Base-by-base conservation (phyloP, 257 asterid genomes). In the Nyctanthes arbortristis region DNA sequence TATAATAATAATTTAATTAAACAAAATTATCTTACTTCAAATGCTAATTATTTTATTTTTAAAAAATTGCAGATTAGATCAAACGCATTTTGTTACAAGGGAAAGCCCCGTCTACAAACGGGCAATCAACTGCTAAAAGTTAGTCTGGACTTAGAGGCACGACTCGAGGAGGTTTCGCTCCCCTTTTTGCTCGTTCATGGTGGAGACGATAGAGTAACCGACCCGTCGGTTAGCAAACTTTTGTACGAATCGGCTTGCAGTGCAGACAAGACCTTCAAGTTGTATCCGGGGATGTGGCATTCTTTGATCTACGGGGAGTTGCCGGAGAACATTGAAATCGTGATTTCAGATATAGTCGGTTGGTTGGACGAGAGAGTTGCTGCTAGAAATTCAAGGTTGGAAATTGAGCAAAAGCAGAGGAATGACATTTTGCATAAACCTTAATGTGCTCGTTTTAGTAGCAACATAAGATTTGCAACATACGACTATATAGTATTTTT, bases 261-360 rank as follows among this genome's bases (percentile, higher is more conserved):
- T 10, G 18, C 71, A 6, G 99, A 94, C 85, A 94, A 94, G 95
- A 86, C 95, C 0, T 54, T 94, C 73, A 91, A 91, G 74, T 20
- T 94, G 85, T 94, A 94, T 3, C 92, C 93, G 0, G 97, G 95
- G 9, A 91, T 94, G 99, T 94, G 99, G 99, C 99, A 94, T 57
- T 77, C 96, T 10, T 73, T 94, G 60, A 72, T 89, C 69, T 89
- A 89, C 33, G 99, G 99, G 0, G 99, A 94, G 78, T 67, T 86
- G 67, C 87, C 93, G 3, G 95, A 89, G 36, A 91, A 94, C 47
- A 69, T 85, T 0, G 84, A 88, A 32, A 69, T 16, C 0, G 99
- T 94, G 2, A 89, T 84, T 28, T 69, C 93, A 16, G 99, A 94
- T 75, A 68, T 85, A 3, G 45, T 80, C 47, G 24, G 57, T 45